Evolutionary conservation across 768 basidiomycete species (phyloP).

Genomic region (Hortiboletus campestris): DNA sequence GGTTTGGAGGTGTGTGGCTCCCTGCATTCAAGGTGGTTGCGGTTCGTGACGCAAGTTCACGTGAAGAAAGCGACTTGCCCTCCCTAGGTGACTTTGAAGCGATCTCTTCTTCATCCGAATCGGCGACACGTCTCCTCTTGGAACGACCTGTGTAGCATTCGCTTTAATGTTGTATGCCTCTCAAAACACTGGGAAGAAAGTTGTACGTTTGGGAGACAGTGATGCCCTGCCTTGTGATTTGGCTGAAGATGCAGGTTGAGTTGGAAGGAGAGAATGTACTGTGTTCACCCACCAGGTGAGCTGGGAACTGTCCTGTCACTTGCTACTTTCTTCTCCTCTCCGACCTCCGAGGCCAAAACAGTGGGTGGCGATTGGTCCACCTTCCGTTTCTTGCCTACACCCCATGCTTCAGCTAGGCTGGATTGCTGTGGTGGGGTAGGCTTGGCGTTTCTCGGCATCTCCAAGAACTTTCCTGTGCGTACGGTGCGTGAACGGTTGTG

Average conservation of each 20-base stretch:
- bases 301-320: not conserved
- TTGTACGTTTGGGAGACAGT: slow-evolving; percentile 20
- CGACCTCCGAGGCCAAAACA: slow-evolving; percentile 23
- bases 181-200: not conserved
- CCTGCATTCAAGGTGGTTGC: not conserved
- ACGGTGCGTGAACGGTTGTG: not conserved
- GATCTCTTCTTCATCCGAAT: slow-evolving; percentile 52
- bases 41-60: not conserved
- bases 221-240: slow-evolving; percentile 40
- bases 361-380: slow-evolving; percentile 19
- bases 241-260: slow-evolving; percentile 20
- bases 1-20: not conserved
- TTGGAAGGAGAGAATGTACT: not conserved
- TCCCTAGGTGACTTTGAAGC: slow-evolving; percentile 1
- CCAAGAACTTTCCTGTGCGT: slow-evolving; percentile 65
- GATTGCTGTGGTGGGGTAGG: slow-evolving; percentile 71
- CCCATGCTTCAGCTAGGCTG: slow-evolving; percentile 77
- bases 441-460: slow-evolving; percentile 69
- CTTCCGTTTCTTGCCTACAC: slow-evolving; percentile 41
- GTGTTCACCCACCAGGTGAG: slow-evolving; percentile 12
- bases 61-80: not conserved
- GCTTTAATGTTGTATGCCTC: not conserved
- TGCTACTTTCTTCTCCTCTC: slow-evolving; percentile 26
- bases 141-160: slow-evolving; percentile 25
- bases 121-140: slow-evolving; percentile 53